A percentile compares a stretch with the other conserved stretches of the same genome.
phyloP scores from a whole-genome alignment of 2,329 filamentous ascomycete genomes.

The Scedosporium minutisporum region DNA sequence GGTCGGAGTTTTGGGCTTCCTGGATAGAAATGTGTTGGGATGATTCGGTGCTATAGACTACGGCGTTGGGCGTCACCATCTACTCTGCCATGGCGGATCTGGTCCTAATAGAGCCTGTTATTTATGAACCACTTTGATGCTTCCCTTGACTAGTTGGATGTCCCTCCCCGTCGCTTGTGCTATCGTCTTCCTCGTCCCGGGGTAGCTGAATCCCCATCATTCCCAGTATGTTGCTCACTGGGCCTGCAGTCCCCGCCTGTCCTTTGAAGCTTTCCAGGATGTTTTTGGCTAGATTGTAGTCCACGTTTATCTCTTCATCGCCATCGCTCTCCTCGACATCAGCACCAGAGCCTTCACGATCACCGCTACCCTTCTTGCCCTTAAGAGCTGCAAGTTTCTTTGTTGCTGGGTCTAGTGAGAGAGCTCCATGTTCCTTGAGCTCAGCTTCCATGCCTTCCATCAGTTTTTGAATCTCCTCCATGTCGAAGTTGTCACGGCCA shows the following conservation, averaged over 20 bases:
- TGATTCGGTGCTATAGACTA: too few species aligned
- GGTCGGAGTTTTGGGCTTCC: too few species aligned
- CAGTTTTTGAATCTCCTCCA: constrained; percentile 54
- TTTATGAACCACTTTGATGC: too few species aligned
- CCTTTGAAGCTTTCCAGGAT: constrained; percentile 87
- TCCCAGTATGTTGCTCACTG: constrained; percentile 76
- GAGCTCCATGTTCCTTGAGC: constrained; percentile 56
- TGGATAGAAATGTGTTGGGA: too few species aligned
- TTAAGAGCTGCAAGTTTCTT: constrained; percentile 19
- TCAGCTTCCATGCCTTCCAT: constrained; percentile 65
- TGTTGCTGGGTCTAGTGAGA: constrained; percentile 40
- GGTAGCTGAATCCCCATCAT: constrained; percentile 79
- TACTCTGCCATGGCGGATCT: too few species aligned
- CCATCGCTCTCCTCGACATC: constrained; percentile 32
- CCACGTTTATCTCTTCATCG: constrained; percentile 42
- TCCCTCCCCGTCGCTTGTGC: constrained; percentile 18
- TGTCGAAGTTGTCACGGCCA: constrained; percentile 31
- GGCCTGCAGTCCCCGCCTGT: constrained; percentile 76
- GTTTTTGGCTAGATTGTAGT: constrained; percentile 80
- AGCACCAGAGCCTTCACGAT: constrained; percentile 6
- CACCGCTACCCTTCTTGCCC: constrained; percentile 16
- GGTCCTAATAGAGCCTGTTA: too few species aligned
- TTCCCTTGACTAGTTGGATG: neutral
- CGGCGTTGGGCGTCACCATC: too few species aligned
- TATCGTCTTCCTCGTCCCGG: constrained; percentile 57